Conservation (phyloP, 2,329 filamentous ascomycete species). For the Ascochyta rabiei region DNA sequence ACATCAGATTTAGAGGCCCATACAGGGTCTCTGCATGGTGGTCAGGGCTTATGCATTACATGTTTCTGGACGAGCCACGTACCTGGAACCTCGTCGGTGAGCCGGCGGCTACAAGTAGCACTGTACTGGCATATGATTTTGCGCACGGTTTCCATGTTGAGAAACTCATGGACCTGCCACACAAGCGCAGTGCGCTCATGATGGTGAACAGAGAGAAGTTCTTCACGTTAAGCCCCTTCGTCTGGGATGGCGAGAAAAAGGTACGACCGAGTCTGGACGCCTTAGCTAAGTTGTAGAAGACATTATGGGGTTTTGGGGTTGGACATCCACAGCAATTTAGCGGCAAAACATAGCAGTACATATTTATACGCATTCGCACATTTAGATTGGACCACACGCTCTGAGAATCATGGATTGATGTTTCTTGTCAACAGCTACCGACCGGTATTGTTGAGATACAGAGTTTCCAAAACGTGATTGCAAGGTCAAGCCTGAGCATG, state of each 20-base stretch:
- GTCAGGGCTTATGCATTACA: constrained; percentile 63
- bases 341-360: neutral
- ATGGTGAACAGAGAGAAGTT: constrained; percentile 70
- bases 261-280: constrained; percentile 44
- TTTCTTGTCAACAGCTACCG: neutral
- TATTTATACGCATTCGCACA: neutral
- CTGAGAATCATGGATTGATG: neutral
- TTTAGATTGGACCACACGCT: neutral
- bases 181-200: constrained; percentile 73
- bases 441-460: neutral
- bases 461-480: neutral
- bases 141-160: constrained; percentile 74
- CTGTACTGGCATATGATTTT: constrained; percentile 75
- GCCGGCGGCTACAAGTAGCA: constrained; percentile 72
- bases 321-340: constrained; percentile 3
- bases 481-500: neutral
- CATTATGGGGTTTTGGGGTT: neutral
- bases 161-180: constrained; percentile 73
- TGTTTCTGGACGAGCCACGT: constrained; percentile 64
- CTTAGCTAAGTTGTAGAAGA: constrained; percentile 37
- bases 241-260: constrained; percentile 46
- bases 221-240: constrained; percentile 69
- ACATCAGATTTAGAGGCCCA: constrained; percentile 60
- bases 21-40: constrained; percentile 65
- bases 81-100: constrained; percentile 67